phyloP scores from a whole-genome alignment of 2,329 filamentous ascomycete genomes.

The Fusarium dimerum region DNA sequence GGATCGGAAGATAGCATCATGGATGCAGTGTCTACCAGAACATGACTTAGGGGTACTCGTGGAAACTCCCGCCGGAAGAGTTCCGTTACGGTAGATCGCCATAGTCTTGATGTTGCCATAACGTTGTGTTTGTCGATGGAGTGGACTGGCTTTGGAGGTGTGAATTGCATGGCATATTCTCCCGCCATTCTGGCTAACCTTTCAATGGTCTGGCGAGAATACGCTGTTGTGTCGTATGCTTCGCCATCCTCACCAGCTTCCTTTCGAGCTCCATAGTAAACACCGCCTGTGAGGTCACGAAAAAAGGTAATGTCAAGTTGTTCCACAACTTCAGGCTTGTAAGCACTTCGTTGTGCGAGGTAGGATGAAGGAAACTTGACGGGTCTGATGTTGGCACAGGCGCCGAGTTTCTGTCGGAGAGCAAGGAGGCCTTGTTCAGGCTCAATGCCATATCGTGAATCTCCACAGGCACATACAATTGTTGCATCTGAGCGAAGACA shows the following conservation, averaged over 20 bases:
- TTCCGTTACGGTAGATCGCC: slow-evolving; percentile 18
- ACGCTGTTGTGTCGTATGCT: slow-evolving; percentile 54
- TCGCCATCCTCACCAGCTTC: slow-evolving; percentile 52
- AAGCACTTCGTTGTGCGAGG: slow-evolving; percentile 66
- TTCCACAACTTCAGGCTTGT: slow-evolving; percentile 67
- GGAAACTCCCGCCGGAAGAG: slow-evolving; percentile 22
- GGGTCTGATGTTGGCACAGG: slow-evolving; percentile 65
- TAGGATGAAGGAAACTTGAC: slow-evolving; percentile 75
- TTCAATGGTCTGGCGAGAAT: slow-evolving; percentile 70
- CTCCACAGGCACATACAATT: slow-evolving; percentile 10
- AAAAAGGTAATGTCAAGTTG: slow-evolving; percentile 77
- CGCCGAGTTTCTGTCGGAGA: slow-evolving; percentile 65
- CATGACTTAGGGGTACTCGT: slow-evolving; percentile 15
- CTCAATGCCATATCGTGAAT: slow-evolving; percentile 1
- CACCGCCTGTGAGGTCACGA: slow-evolving; percentile 73
- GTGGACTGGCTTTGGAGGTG: slow-evolving; percentile 55
- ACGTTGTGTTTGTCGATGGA: slow-evolving; percentile 30
- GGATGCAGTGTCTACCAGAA: slow-evolving; percentile 24
- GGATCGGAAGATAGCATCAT: slow-evolving; percentile 22
- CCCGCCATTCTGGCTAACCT: slow-evolving; percentile 68
- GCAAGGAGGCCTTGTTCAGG: slow-evolving; percentile 69
- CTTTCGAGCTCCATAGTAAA: slow-evolving; percentile 71
- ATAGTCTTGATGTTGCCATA: slow-evolving; percentile 24
- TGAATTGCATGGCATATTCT: slow-evolving; percentile 55
- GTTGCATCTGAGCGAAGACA: slow-evolving; percentile 10